Conservation (phyloP, 371 early-diverging fungal genomes). For the Rhizomucor pusillus region DNA sequence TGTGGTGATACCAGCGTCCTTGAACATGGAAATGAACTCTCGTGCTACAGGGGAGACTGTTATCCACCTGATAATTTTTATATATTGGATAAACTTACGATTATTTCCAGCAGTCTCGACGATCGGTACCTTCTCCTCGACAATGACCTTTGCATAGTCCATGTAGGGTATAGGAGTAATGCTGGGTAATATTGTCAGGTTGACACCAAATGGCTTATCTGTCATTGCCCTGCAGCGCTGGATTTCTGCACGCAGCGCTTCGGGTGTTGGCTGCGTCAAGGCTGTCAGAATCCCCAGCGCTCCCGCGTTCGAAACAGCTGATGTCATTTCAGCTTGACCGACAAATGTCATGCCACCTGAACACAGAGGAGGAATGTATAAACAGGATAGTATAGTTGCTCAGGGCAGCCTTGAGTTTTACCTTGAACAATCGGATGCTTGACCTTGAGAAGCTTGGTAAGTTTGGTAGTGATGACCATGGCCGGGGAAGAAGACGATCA, state of each 20-base stretch:
- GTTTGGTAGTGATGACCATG: conserved; percentile 59
- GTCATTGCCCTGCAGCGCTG: conserved; percentile 73
- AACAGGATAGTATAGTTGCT: too few relatives aligned
- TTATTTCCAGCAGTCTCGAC: conserved; percentile 73
- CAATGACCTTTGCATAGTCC: conserved; percentile 72
- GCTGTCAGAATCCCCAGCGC: conserved; percentile 95
- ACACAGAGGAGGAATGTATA: too few relatives aligned
- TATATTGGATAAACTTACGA: conserved; percentile 41
- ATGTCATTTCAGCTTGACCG: conserved; percentile 73
- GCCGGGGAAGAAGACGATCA: too few relatives aligned
- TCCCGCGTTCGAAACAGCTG: conserved; percentile 96
- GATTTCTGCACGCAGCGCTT: conserved; percentile 70
- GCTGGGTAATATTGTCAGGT: conserved; percentile 66
- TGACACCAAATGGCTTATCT: conserved; percentile 77
- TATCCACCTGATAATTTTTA: too few relatives aligned
- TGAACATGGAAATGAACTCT: conserved; percentile 71
- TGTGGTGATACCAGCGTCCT: conserved; percentile 68
- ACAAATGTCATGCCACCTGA: conserved; percentile 34
- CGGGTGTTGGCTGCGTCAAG: conserved; percentile 82
- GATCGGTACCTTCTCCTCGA: conserved; percentile 75
- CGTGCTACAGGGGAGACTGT: conserved; percentile 45
- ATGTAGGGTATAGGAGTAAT: conserved; percentile 74
- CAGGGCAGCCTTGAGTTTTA: not conserved
- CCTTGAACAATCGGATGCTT: conserved; percentile 66
- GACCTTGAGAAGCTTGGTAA: conserved; percentile 68